Conservation (phyloP, 257 asterid genomes). For the Jacaranda copaia region DNA sequence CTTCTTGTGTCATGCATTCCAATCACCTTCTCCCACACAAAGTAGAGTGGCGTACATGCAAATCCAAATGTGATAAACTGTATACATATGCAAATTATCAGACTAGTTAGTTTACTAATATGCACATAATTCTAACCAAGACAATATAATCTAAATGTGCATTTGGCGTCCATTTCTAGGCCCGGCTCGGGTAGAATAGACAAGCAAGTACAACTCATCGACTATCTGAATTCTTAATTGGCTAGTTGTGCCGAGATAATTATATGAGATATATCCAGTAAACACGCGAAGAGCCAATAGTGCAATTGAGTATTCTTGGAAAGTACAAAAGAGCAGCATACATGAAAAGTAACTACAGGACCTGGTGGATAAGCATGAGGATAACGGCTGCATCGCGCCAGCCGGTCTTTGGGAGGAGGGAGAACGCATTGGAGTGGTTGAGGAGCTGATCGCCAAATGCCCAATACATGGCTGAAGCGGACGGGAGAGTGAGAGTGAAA, state of each 20-base stretch:
- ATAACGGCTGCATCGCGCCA: conserved; percentile 94
- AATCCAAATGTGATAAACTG: conserved; percentile 96
- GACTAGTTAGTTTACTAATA: not conserved
- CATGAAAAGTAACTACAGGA: not conserved
- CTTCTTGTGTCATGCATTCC: conserved; percentile 93
- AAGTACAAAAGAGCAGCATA: not conserved
- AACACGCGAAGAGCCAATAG: too few species aligned
- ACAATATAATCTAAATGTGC: not conserved
- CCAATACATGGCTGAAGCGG: conserved; percentile 93
- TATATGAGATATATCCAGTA: too few species aligned
- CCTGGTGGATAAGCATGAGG: conserved; percentile 98
- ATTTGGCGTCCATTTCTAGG: not conserved
- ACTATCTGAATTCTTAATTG: too few species aligned
- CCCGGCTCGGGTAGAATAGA: too few species aligned
- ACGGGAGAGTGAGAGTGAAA: conserved; percentile 87
- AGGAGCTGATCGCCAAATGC: conserved; percentile 91
- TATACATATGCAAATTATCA: not conserved
- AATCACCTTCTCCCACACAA: conserved; percentile 97
- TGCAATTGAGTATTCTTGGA: too few species aligned
- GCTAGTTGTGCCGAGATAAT: too few species aligned
- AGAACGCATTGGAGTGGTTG: conserved; percentile 83
- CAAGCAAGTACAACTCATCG: too few species aligned
- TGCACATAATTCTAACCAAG: too few species aligned
- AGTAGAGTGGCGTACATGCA: conserved; percentile 91
- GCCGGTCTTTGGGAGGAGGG: conserved; percentile 68